These are phyloP conservation scores for Mesembryanthemum crystallinum DNA, from an alignment of 148 eudicot genomes.

Conservation along the genomic window DNA sequence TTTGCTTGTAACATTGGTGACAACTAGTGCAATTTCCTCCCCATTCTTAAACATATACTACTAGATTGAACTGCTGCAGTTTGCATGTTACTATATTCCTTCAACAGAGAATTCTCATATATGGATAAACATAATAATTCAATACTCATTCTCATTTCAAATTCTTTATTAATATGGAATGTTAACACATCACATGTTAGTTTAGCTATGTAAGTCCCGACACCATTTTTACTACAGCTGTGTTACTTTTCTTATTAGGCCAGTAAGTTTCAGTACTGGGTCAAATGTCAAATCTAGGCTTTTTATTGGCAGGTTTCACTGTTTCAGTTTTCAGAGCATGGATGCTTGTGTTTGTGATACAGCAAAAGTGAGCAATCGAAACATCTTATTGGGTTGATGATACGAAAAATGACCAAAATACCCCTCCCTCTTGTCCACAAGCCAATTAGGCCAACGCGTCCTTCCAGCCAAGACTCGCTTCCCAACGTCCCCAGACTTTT, in stretches of 20 bases:
- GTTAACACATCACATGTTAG: conserved; percentile 15
- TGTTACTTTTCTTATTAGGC: conserved; percentile 5
- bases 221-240: conserved; percentile 20
- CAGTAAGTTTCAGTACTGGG: conserved; percentile 7
- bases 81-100: conserved; percentile 10
- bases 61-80: conserved; percentile 5
- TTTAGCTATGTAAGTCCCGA: conserved; percentile 7
- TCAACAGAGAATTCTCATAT: not conserved
- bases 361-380: conserved; percentile 9
- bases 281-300: conserved; percentile 35
- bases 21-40: not conserved
- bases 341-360: not conserved
- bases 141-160: not conserved
- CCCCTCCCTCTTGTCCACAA: conserved; percentile 28
- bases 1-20: conserved; percentile 19
- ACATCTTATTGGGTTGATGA: conserved; percentile 10
- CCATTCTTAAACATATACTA: not conserved
- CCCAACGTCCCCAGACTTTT: conserved; percentile 30
- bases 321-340: not conserved
- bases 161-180: not conserved
- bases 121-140: not conserved
- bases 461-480: conserved; percentile 28
- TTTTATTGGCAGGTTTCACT: conserved; percentile 10
- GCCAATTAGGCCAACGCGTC: conserved; percentile 15
- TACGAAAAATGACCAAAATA: conserved; percentile 33